Evolutionary conservation across 805 yeast species (phyloP), one percentile per base, ranked within the genome.

Genomic region (Kregervanrija delftensis): DNA sequence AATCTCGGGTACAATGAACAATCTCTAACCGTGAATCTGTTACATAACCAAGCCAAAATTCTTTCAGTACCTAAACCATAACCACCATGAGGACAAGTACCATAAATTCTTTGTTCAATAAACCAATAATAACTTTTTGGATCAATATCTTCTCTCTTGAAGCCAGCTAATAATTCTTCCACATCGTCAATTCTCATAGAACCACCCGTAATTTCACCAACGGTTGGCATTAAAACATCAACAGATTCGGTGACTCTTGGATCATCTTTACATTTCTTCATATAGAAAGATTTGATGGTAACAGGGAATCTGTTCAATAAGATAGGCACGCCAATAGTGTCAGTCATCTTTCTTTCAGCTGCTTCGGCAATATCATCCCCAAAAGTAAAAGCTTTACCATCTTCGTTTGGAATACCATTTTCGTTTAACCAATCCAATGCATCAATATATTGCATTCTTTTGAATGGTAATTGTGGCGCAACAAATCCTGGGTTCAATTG

Each of bases 291-390:
- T 69, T 93, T 93, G 73, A 93, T 87, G 67, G 84, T 96, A 42
- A 88, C 87, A 43, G 99, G 99, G 91, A 93, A 93, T 60, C 90
- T 78, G 45, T 81, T 91, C 65, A 93, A 81, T 56, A 93, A 75
- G 56, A 93, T 90, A 53, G 99, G 99, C 52, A 77, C 85, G 61
- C 90, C 90, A 65, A 93, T 84, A 48, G 86, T 77, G 65, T 93
- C 99, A 32, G 96, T 88, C 99, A 93, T 93, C 68, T 83, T 86
- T 66, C 99, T 86, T 77, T 93, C 99, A 48, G 97, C 99, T 45
- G 99, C 99, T 72, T 93, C 99, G 49, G 98, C 97, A 53, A 93
- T 93, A 66, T 93, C 99, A 63, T 93, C 99, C 66, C 99, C 99
- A 56, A 93, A 93, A 69, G 84, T 79, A 82, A 91, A 93, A 55